Conservation (phyloP, 108 stramenopile genomes). For the Cylindrotheca fusiformis region DNA sequence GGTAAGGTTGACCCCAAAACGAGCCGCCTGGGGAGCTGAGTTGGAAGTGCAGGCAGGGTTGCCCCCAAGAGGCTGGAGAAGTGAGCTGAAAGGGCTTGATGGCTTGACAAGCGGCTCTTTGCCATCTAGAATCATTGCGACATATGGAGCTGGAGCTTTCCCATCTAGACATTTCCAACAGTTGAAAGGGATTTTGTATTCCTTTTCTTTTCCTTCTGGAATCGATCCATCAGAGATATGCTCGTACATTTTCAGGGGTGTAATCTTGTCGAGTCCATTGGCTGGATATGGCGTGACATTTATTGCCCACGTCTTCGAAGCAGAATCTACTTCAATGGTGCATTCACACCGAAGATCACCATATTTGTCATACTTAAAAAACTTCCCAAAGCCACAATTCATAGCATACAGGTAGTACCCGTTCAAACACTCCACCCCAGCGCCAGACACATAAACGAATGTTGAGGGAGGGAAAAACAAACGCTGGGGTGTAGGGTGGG, state of each 20-base stretch:
- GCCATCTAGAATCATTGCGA: background rate
- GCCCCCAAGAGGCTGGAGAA: background rate
- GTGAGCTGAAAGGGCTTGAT: too few relatives aligned
- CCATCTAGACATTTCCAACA: background rate
- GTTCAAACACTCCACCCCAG: background rate
- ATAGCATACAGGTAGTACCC: background rate
- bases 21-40: background rate
- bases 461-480: background rate
- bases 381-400: too few relatives aligned
- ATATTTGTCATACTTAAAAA: background rate
- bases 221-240: background rate
- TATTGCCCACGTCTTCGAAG: background rate
- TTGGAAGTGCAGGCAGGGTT: background rate
- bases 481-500: background rate
- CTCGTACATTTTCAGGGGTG: background rate
- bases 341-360: background rate
- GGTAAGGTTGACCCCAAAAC: background rate
- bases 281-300: background rate
- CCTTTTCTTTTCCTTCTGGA: too few relatives aligned
- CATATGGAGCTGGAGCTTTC: background rate
- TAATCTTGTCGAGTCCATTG: background rate
- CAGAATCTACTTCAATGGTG: background rate
- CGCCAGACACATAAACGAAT: background rate
- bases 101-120: too few relatives aligned
- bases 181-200: background rate